phyloP scores from a whole-genome alignment of 129 eudicot species.

The Centrapalus pauciflorus region DNA sequence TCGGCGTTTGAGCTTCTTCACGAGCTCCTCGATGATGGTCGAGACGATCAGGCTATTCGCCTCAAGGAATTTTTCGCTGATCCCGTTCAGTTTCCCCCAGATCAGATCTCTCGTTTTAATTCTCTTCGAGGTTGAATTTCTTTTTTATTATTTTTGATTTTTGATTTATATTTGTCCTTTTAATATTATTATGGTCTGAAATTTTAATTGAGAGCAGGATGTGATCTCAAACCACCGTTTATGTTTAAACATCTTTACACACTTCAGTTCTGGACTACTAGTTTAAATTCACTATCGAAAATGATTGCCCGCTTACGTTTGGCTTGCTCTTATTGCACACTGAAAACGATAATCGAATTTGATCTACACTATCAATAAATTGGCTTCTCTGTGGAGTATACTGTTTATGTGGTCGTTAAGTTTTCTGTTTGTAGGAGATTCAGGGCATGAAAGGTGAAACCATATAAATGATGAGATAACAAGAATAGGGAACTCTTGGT shows the following conservation, averaged over 20 bases:
- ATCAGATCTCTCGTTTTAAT: slow-evolving; percentile 96
- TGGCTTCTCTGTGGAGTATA: background rate
- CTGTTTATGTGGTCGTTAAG: background rate
- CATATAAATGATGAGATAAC: background rate
- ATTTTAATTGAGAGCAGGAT: slow-evolving; percentile 15
- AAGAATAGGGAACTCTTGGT: background rate
- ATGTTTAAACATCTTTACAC: background rate
- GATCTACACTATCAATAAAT: background rate
- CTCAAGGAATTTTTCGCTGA: slow-evolving; percentile 85
- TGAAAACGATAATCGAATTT: background rate
- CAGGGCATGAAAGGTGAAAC: background rate
- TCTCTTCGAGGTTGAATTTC: slow-evolving; percentile 64
- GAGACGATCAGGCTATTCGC: slow-evolving; percentile 90
- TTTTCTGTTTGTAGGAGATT: background rate
- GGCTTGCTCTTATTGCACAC: background rate
- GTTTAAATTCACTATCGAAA: background rate
- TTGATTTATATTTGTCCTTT: background rate
- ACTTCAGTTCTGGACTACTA: background rate
- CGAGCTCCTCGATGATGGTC: slow-evolving; percentile 97
- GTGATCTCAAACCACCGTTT: background rate
- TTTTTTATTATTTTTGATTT: background rate
- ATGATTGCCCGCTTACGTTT: background rate
- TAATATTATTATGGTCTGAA: background rate
- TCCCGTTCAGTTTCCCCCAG: slow-evolving; percentile 91
- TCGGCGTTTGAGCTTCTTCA: slow-evolving; percentile 99